Base-by-base conservation (phyloP, 768 basidiomycete species). In the Pleurotus sapidus region DNA sequence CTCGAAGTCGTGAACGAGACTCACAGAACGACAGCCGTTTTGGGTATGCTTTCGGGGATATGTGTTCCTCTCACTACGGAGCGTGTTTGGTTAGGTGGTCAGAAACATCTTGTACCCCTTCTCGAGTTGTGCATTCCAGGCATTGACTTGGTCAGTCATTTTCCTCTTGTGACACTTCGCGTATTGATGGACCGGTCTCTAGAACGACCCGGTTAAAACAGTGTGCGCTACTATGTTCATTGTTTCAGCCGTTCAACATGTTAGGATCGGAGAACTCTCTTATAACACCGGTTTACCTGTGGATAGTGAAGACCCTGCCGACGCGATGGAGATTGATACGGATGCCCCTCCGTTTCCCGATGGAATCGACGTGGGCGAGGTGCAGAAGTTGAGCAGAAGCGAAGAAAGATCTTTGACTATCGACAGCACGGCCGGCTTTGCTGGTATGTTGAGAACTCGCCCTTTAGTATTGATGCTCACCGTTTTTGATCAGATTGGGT, bases 1-100 rank as follows among this genome's bases (percentile, higher is more conserved):
- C 75, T 98, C n/a, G 94, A 97, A 67, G 87, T 88, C 9, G 83
- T 98, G 15, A 95, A 95, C 61, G 95, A 98, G 77, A 98, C 96
- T 0, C 93, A 97, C 68, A 78, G 95, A 40, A 97, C 95, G 3
- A 94, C 93, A 2, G 91, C 95, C 1, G 92, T 93, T 8, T 77
- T 98, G 46, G 91, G 88, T 51, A 89, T 91, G 68, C 80, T 98
- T 25, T 83, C 89, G 17, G 87, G 84, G 2, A 84, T 95, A 24
- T 77, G 91, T 15, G 79, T 87, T 3, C 87, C 93, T 8, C 71
- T 98, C 15, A 83, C 91, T 2, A 86, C 84, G 3, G 90, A 95
- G 65, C 82, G 75, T 23, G 66, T 89, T 25, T 97, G 93, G 88
- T 76, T 90, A 4, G 84, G 86, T 6, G 95, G 96, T 0, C 93